Evolutionary conservation across 495 filamentous ascomycete species (phyloP), one percentile per base, ranked within the genome.

Genomic region (Apodospora peruviana): DNA sequence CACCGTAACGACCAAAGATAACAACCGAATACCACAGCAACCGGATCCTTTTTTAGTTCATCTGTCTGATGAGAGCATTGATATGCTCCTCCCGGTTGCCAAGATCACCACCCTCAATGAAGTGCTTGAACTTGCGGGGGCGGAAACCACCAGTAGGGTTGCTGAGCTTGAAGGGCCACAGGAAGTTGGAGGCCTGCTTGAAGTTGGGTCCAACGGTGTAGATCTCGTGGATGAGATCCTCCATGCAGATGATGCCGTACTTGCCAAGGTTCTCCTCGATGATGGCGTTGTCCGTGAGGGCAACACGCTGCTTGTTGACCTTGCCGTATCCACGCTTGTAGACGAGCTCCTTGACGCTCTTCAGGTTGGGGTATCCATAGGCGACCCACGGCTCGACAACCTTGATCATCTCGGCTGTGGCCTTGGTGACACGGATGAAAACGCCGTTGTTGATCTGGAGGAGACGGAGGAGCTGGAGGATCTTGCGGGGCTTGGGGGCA

Each of bases 381-480:
- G 94, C 91, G 64, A 97, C 86, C 83, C 88, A 96, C 62, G 91
- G 91, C 81, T 96, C 90, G 73, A 95, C 88, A 60, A 95, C 82
- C 78, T 90, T 95, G 68, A 96, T 79, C 91, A 96, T 96, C 82
- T 96, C 90, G 59, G 83, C 71, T 64, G 94, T 98, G 48, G 93
- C 93, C 87, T 98, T 97, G 76, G 90, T 97, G 60, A 96, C 78
- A 64, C 85, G 87, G 70, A 98, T 76, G 77, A 98, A 98, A 75
- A 95, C 87, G 75, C 91, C 94, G 74, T 93, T 96, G 90, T 98
- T 98, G 86, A 98, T 97, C 80, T 98, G 93, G 67, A 97, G 84
- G 56, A 98, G 87, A 77, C 93, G 91, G 68, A 98, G 90, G 38
- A 98, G 87, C 76, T 97, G 93, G 56, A 98, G 83, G 66, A 96